phyloP scores from a whole-genome alignment of 495 filamentous ascomycete species.

The Penicillium ochrochloron region DNA sequence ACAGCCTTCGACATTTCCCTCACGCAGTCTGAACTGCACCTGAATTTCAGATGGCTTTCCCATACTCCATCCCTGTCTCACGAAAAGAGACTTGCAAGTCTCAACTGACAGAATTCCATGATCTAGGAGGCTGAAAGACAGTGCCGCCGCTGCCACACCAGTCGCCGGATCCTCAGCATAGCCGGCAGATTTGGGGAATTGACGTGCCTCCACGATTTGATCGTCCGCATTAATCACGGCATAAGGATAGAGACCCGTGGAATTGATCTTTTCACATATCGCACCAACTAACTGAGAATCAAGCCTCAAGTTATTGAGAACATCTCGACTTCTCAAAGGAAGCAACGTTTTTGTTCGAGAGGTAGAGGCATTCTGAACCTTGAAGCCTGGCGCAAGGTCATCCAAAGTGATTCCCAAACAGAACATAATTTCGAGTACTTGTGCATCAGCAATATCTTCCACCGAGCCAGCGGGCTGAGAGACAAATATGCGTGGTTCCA shows the following conservation, averaged over 20 bases:
- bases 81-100: neutral
- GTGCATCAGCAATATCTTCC: neutral
- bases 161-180: constrained; percentile 22
- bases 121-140: constrained; percentile 13
- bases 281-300: neutral
- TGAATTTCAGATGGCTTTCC: constrained; percentile 17
- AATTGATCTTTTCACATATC: constrained; percentile 15
- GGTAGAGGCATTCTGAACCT: constrained; percentile 14
- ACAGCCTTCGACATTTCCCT: constrained; percentile 16
- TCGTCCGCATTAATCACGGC: neutral
- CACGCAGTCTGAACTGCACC: constrained; percentile 9
- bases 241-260: constrained; percentile 21
- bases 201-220: constrained; percentile 17
- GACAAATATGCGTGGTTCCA: neutral
- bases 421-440: constrained; percentile 1
- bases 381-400: constrained; percentile 1
- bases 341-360: constrained; percentile 17
- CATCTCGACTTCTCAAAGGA: constrained; percentile 11
- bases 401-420: constrained; percentile 5
- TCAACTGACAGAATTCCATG: constrained; percentile 1
- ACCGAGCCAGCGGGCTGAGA: constrained; percentile 9
- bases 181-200: constrained; percentile 15
- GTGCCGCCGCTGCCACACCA: constrained; percentile 19
- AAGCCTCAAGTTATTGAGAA: neutral
- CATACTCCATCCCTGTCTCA: constrained; percentile 20